Evolutionary conservation across 208 protist genomes (phyloP), one percentile per base, ranked within the genome.

Genomic region (Trypanosoma boissoni): DNA sequence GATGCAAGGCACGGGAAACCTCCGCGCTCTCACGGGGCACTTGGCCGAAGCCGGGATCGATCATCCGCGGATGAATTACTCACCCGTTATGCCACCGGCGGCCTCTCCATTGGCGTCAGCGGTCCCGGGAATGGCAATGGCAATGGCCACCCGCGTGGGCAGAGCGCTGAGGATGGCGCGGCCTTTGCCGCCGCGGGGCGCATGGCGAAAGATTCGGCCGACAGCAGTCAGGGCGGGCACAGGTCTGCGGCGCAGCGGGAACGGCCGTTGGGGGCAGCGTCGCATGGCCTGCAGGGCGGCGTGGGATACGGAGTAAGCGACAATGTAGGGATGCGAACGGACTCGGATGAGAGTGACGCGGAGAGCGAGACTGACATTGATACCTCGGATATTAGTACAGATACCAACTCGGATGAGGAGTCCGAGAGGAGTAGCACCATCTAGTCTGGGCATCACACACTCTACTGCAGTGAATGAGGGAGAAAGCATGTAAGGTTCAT

Each of bases 291-390:
- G 12, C 34, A 39, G 1, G 31, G 39, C 36, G 21, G 3, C 3
- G 36, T 6, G 31, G 28, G 3, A 0, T 39, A 46, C 20, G 29
- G 45, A 9, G 23, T 9, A 4, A 1, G 20, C 5, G 8, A 26
- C 3, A 8, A 18, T 27, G 45, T 28, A 12, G 34, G 45, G 12
- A 16, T 49, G 57, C 68, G 66, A 20, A 74, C 88, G 45, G 80
- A 72, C 2, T 73, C 50, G 10, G 72, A 52, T 29, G 79, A 96
- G 41, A 74, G 82, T 49, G 89, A 80, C 73, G 89, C 79, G 46
- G 74, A 31, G 42, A 70, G 60, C 39, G 67, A 56, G 3, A 53
- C 7, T 7, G 59, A 56, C 18, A 53, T 72, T 20, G 36, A 69
- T 18, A 58, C 60, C 16, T 64, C 58, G 16, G 59, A 68, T 24